Evolutionary conservation across 2,329 filamentous ascomycete species (phyloP).

Genomic region (Xylariaceae sp.): DNA sequence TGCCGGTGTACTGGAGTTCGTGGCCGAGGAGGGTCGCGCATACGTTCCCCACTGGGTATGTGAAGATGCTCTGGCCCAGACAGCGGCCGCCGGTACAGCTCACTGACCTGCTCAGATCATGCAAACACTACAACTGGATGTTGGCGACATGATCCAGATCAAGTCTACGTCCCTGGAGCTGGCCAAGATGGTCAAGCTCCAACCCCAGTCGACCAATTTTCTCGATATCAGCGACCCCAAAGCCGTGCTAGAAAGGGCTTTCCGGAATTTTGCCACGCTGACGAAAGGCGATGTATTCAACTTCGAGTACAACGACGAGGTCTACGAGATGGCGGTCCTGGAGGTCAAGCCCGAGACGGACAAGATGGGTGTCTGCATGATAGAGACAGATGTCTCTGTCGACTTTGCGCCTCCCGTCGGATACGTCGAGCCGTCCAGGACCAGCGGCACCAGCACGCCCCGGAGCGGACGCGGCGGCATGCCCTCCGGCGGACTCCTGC

Average conservation of each 20-base stretch:
- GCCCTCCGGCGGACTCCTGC: conserved; percentile 66
- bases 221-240: conserved; percentile 96
- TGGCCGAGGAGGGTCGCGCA: conserved; percentile 91
- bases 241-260: conserved; percentile 92
- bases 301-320: conserved; percentile 91
- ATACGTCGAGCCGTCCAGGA: conserved; percentile 77
- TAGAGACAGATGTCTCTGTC: conserved; percentile 93
- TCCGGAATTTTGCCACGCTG: conserved; percentile 89
- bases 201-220: conserved; percentile 88
- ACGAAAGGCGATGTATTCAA: conserved; percentile 93
- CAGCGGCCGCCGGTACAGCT: conserved; percentile 8
- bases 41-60: conserved; percentile 92
- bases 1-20: conserved; percentile 93
- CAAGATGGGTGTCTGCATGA: conserved; percentile 83
- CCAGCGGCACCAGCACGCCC: conserved; percentile 81
- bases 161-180: conserved; percentile 89
- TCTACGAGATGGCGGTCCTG: conserved; percentile 87
- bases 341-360: conserved; percentile 83
- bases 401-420: conserved; percentile 93
- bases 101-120: conserved; percentile 62
- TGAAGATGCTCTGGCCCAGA: conserved; percentile 9
- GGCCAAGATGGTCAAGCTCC: conserved; percentile 89
- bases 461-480: conserved; percentile 57
- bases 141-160: conserved; percentile 89
- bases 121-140: conserved; percentile 81